Evolutionary conservation across 1,139 yeast species (phyloP).

Genomic region (Candida buenavistaensis): DNA sequence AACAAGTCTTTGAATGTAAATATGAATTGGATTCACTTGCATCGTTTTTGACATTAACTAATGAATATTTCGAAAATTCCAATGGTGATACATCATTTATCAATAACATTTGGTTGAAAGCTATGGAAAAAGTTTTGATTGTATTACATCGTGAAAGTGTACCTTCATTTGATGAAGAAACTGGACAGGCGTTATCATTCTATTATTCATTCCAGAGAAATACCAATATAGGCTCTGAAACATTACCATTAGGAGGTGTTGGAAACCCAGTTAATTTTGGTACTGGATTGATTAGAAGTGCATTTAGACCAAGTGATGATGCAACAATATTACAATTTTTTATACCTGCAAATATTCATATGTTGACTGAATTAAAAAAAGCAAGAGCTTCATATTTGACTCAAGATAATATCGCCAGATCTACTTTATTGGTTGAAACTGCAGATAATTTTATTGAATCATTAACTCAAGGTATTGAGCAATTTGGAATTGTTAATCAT

Average conservation of each 20-base stretch:
- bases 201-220: conserved; percentile 70
- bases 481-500: conserved; percentile 66
- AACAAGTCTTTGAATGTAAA: conserved; percentile 80
- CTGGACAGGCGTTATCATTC: conserved; percentile 52
- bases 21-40: conserved; percentile 88
- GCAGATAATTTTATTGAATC: conserved; percentile 37
- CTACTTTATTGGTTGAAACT: conserved; percentile 15
- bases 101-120: conserved; percentile 57
- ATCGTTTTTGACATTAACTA: conserved; percentile 71
- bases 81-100: conserved; percentile 54
- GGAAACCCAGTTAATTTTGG: conserved; percentile 80
- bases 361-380: conserved; percentile 60
- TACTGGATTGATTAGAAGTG: conserved; percentile 78
- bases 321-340: conserved; percentile 79
- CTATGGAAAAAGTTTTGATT: conserved; percentile 51
- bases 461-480: conserved; percentile 58
- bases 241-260: conserved; percentile 71
- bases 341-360: conserved; percentile 83
- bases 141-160: conserved; percentile 61
- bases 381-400: conserved; percentile 22
- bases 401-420: conserved; percentile 9
- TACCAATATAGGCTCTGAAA: conserved; percentile 78
- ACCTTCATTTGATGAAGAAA: conserved; percentile 59
- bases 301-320: conserved; percentile 89
- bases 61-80: conserved; percentile 61